Base-by-base conservation (phyloP, 2,329 filamentous ascomycete genomes). In the Calonectria pauciramosa region DNA sequence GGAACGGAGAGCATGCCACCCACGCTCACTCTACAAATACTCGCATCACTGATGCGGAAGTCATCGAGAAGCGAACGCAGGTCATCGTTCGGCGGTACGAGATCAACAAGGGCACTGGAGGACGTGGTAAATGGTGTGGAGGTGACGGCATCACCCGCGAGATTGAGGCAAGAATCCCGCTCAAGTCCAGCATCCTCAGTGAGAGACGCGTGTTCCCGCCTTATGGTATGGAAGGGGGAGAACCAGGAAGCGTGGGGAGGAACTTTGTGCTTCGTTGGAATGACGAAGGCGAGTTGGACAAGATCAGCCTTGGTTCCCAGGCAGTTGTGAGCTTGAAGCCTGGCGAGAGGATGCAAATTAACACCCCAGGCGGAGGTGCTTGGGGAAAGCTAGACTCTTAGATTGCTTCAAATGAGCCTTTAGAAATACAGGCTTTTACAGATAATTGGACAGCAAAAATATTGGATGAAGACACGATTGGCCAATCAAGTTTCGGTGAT, bases 61-160 rank as follows among this genome's bases (percentile, higher is more conserved):
- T 85, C 14, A 77, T 86, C 3, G 85, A 86, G 77, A 81, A 82
- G 68, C 80, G 84, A 7, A 84, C 82, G 0, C 82, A 84, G 1
- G 82, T 85, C 3, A 26, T 86, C 0, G 77, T 86, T 7, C 81
- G 82, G 4, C 68, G 76, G n/a, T 83, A 84, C 51, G 75, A 76
- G 16, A 79, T 86, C 47, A 78, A 81, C 0, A 51, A 70, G 0
- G 82, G 78, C 4, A 83, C 75, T 1, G 85, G 85, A 1, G 85
- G 85, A 0, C 47, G 30, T 1, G 85, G 84, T 0, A 69, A 60
- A 13, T 83, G 80, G 76, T 74, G 68, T 8, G 85, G 84, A 6
- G 85, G 85, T 2, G 78, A 86, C 26, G 84, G 85, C 7, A 80
- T 82, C 28, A 77, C 82, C 2, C 78, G 85, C 1, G 85, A 86